Evolutionary conservation across 129 eudicot genomes (phyloP).

Genomic region (Rutidosis leptorrhynchoides): DNA sequence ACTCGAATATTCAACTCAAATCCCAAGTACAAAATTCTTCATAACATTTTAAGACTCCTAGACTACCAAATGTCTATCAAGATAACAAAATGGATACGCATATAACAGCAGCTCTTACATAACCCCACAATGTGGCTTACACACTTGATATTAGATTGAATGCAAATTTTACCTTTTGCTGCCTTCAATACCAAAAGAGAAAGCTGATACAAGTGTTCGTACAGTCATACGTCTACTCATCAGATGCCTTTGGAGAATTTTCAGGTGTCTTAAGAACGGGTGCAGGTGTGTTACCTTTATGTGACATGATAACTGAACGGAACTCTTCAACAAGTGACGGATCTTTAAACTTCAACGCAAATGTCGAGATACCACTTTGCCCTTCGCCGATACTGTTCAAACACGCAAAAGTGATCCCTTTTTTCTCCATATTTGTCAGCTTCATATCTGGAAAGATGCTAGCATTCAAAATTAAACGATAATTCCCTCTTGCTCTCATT

Average conservation of each 20-base stretch:
- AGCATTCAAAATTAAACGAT: slow-evolving; percentile 73
- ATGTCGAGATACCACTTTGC: slow-evolving; percentile 60
- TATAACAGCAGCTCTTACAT: slow-evolving; percentile 8
- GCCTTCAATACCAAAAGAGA: too few relatives aligned
- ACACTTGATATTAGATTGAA: slow-evolving; percentile 9
- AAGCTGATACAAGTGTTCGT: background rate
- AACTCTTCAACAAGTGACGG: slow-evolving; percentile 61
- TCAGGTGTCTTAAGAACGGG: slow-evolving; percentile 59
- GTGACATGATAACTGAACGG: slow-evolving; percentile 44
- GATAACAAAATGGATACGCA: too few relatives aligned
- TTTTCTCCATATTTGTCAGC: slow-evolving; percentile 86
- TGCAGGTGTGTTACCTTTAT: slow-evolving; percentile 42
- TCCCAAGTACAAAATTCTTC: slow-evolving; percentile 4
- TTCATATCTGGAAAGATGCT: slow-evolving; percentile 80
- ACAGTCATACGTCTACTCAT: slow-evolving; percentile 36
- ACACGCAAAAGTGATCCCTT: slow-evolving; percentile 88
- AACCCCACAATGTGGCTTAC: background rate
- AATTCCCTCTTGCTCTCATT: slow-evolving; percentile 87
- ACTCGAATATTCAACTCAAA: too few relatives aligned
- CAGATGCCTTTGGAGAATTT: slow-evolving; percentile 66
- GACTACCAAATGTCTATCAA: slow-evolving; percentile 23
- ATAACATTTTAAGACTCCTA: slow-evolving; percentile 23
- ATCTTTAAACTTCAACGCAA: slow-evolving; percentile 81
- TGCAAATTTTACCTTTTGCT: background rate
- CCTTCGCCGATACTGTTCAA: slow-evolving; percentile 65